Base-by-base conservation (phyloP, 345 rosid species). In the Arabidopsis arenosa region DNA sequence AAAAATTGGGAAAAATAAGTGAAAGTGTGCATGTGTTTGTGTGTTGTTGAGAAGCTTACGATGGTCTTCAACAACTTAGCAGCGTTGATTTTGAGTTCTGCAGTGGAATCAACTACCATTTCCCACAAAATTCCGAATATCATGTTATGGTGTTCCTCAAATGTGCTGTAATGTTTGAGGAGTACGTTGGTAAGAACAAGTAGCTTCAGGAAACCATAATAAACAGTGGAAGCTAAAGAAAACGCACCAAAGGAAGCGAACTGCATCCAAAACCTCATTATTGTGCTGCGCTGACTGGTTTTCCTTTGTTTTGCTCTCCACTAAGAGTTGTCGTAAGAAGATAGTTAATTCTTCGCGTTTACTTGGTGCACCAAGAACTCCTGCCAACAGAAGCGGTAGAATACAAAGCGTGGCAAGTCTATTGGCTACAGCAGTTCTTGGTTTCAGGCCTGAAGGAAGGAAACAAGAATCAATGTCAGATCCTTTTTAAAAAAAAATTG, bases 181-280 rank as follows among this genome's bases (percentile, higher is more conserved):
- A 64, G 43, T 65, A 58, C 63, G 26, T 37, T 52, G 70, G 81
- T 84, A 30, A 63, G 44, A 63, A 69, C 35, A 39, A 71, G 55
- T 66, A 56, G 59, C 37, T 53, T 35, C 43, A 66, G 18, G 73
- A 72, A 72, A 68, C n/a, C 30, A 60, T 71, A 30, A 52, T 14
- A 30, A 47, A 44, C 52, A 67, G 14, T 41, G 8, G 14, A 68
- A 75, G 30, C 51, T 51, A 37, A 55, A 52, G 36, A 56, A 39
- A 63, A 68, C 91, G 40, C 66, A 94, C 98, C 98, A 92, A 69
- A 94, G 98, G 86, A 90, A 92, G 69, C 96, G 97, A 74, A 94
- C 92, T 44, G 96, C 95, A 80, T 86, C 82, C 68, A 89, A 80
- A 32, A 87, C 82, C 77, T 92, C 98, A 39, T 68, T 77, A 69